Percentiles rank a stretch among this genome's conserved stretches.
Evolutionary conservation across 2,329 filamentous ascomycete species (phyloP).

Genomic region (Cercospora beticola): DNA sequence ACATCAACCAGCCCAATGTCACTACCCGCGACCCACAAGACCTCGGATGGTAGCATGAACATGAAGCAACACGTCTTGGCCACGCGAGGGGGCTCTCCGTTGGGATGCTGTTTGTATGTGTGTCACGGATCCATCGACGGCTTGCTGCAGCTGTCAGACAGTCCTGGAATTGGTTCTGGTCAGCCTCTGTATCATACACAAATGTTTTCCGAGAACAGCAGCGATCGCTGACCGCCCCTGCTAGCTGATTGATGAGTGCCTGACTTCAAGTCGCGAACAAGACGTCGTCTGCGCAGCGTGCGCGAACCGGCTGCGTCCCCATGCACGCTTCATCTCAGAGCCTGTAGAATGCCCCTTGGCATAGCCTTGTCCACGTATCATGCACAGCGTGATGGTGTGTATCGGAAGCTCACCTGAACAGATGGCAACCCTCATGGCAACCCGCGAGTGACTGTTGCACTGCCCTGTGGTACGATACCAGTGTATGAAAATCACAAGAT

Average conservation of each 20-base stretch:
- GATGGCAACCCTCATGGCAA: neutral
- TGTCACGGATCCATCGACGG: constrained; percentile 21
- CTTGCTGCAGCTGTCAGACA: constrained; percentile 24
- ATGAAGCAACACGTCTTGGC: constrained; percentile 13
- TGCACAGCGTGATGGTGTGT: neutral
- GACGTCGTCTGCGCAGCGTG: neutral
- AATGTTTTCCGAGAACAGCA: neutral
- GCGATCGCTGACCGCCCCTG: neutral
- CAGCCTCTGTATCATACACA: neutral
- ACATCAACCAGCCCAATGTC: constrained; percentile 15
- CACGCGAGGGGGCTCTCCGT: constrained; percentile 19
- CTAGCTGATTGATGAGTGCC: neutral
- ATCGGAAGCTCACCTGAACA: neutral
- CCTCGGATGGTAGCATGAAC: constrained; percentile 23
- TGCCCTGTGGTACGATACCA: neutral
- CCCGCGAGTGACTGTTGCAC: neutral
- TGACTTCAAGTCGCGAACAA: neutral
- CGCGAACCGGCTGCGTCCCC: neutral
- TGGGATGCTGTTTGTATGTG: constrained; percentile 20
- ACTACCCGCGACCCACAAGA: constrained; percentile 15
- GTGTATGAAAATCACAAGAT: neutral
- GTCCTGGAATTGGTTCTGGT: constrained; percentile 7
- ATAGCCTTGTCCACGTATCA: neutral
- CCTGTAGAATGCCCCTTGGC: neutral
- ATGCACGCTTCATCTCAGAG: neutral